Percentiles rank a stretch among this genome's conserved stretches.
Conservation (phyloP, 257 asterid genomes). For the Solanum pinnatisectum region DNA sequence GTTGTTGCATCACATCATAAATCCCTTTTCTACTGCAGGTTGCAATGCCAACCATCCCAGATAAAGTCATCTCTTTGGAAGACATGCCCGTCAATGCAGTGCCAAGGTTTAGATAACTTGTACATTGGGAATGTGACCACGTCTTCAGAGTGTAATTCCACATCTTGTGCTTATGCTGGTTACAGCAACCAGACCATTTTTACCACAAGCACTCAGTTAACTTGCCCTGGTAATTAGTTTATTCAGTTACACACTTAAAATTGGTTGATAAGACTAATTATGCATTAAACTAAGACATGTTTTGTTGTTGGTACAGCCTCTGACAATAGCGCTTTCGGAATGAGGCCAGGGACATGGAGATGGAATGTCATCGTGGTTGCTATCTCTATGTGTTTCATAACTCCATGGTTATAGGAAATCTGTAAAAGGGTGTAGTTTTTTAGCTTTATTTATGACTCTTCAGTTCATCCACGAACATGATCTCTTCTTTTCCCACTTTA, state of each 20-base stretch:
- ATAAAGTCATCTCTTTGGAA: slow-evolving; percentile 25
- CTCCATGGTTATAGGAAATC: not conserved
- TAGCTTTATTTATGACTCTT: not conserved
- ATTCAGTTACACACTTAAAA: not conserved
- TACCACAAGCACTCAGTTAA: slow-evolving; percentile 21
- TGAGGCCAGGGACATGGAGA: slow-evolving; percentile 15
- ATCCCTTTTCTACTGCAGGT: slow-evolving; percentile 23
- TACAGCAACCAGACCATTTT: slow-evolving; percentile 31
- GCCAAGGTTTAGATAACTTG: slow-evolving; percentile 30
- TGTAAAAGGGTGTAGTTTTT: not conserved
- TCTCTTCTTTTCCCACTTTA: not conserved
- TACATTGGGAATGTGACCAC: slow-evolving; percentile 44
- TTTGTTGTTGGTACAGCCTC: slow-evolving; percentile 19
- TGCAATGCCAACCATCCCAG: slow-evolving; percentile 50
- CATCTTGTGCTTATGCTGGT: slow-evolving; percentile 66
- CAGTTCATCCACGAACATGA: not conserved
- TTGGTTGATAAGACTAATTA: not conserved
- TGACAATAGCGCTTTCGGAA: slow-evolving; percentile 12
- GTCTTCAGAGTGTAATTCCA: slow-evolving; percentile 33
- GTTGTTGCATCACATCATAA: not conserved
- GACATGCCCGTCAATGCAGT: slow-evolving; percentile 41
- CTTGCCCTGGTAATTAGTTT: slow-evolving; percentile 57
- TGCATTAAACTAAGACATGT: not conserved
- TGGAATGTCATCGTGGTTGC: slow-evolving; percentile 23
- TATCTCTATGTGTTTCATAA: not conserved